phyloP scores from a whole-genome alignment of 257 asterid species.

The Agastache rugosa region DNA sequence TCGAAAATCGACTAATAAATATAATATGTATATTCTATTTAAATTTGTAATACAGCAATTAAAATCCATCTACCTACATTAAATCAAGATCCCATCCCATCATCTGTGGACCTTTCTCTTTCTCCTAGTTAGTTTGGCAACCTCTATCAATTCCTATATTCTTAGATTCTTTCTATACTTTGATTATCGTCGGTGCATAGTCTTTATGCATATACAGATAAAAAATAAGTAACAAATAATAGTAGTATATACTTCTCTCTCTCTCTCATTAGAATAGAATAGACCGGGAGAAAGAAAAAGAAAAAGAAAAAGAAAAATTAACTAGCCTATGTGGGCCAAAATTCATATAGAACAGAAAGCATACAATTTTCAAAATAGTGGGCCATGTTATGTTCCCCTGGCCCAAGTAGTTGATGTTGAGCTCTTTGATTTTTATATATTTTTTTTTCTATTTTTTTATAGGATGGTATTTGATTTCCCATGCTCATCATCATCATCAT shows the following conservation, averaged over 20 bases:
- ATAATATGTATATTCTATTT: too few relatives aligned
- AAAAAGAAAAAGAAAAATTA: too few relatives aligned
- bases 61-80: constrained; percentile 18
- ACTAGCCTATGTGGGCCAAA: constrained; percentile 35
- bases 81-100: constrained; percentile 33
- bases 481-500: constrained; percentile 29
- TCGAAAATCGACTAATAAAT: too few relatives aligned
- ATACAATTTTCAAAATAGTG: constrained; percentile 18
- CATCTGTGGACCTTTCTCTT: constrained; percentile 18
- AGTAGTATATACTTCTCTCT: background rate
- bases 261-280: too few relatives aligned
- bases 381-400: constrained; percentile 30
- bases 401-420: constrained; percentile 35
- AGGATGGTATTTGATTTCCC: background rate
- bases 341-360: background rate
- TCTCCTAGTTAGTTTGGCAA: constrained; percentile 29
- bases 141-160: constrained; percentile 23
- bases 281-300: background rate
- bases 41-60: background rate
- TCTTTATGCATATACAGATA: background rate
- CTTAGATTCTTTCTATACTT: background rate
- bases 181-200: background rate
- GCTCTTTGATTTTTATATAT: background rate
- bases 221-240: too few relatives aligned
- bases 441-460: background rate